Conservation (phyloP, 2,329 filamentous ascomycete species). For the Bipolaris sorokiniana region DNA sequence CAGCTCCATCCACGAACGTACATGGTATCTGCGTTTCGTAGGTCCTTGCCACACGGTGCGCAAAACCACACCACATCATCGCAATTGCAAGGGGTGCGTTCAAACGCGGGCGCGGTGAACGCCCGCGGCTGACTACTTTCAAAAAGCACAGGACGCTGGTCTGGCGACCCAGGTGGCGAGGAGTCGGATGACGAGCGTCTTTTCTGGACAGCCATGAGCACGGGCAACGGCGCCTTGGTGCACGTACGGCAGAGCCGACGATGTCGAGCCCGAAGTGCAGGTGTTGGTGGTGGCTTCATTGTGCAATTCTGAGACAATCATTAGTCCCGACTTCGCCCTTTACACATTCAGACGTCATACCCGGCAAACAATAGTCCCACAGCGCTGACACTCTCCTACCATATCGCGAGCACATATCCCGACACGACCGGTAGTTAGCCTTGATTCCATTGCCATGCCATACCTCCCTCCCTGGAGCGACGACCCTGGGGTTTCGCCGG, state of each 20-base stretch:
- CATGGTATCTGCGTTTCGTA: conserved; percentile 64
- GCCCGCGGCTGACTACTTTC: conserved; percentile 22
- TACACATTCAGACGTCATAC: conserved; percentile 57
- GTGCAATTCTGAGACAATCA: conserved; percentile 76
- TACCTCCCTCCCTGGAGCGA: conserved; percentile 32
- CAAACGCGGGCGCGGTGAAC: conserved; percentile 58
- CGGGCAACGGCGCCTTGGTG: conserved; percentile 70
- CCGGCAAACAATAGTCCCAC: conserved; percentile 78
- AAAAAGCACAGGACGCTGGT: conserved; percentile 24
- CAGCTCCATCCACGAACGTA: conserved; percentile 81
- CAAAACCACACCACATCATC: conserved; percentile 79
- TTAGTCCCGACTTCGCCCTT: conserved; percentile 18
- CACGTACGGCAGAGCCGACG: conserved; percentile 82
- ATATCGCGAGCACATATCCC: conserved; percentile 84
- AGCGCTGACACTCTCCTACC: conserved; percentile 82
- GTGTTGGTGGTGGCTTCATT: conserved; percentile 76
- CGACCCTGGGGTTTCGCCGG: conserved; percentile 60
- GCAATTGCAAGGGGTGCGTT: conserved; percentile 65
- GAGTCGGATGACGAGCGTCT: conserved; percentile 28
- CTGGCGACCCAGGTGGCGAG: conserved; percentile 33
- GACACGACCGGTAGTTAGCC: conserved; percentile 68
- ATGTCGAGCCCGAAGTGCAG: conserved; percentile 73
- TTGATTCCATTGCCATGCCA: conserved; percentile 22
- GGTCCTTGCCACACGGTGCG: conserved; percentile 76
- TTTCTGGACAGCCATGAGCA: conserved; percentile 50